Conservation (phyloP, 495 filamentous ascomycete species). For the Penicillium fimorum region DNA sequence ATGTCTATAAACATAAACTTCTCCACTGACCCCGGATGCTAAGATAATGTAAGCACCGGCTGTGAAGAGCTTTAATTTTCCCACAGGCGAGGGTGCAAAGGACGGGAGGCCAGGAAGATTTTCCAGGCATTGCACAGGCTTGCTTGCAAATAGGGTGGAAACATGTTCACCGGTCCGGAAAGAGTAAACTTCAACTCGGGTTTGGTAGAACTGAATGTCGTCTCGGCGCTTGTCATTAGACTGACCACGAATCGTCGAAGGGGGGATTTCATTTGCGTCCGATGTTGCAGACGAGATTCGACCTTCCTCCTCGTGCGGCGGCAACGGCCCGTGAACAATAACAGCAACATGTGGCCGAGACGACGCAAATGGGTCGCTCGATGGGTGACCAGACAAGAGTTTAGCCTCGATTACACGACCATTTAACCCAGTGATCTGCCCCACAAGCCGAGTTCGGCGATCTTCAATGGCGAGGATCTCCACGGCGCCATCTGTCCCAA, state of each 20-base stretch:
- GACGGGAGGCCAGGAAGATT: slow-evolving; percentile 40
- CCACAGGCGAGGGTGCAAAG: slow-evolving; percentile 61
- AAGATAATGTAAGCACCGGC: slow-evolving; percentile 66
- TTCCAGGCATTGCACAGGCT: slow-evolving; percentile 44
- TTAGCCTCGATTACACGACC: slow-evolving; percentile 82
- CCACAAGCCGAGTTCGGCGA: slow-evolving; percentile 61
- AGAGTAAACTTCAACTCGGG: slow-evolving; percentile 82
- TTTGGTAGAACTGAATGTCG: slow-evolving; percentile 65
- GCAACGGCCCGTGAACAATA: slow-evolving; percentile 69
- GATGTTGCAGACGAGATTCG: slow-evolving; percentile 37
- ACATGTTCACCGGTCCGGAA: slow-evolving; percentile 65
- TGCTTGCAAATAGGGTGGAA: slow-evolving; percentile 63
- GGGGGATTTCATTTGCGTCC: slow-evolving; percentile 37
- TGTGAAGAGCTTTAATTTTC: slow-evolving; percentile 67
- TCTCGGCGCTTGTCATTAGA: slow-evolving; percentile 34
- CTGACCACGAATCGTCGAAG: slow-evolving; percentile 26
- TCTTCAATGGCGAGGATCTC: slow-evolving; percentile 70
- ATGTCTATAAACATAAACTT: slow-evolving; percentile 71
- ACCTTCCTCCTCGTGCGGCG: slow-evolving; percentile 40
- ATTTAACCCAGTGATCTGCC: slow-evolving; percentile 68
- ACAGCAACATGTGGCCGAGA: slow-evolving; percentile 68
- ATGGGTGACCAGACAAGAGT: slow-evolving; percentile 60
- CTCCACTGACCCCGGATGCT: slow-evolving; percentile 77
- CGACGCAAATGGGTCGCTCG: slow-evolving; percentile 38
- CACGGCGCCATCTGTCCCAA: slow-evolving; percentile 72